Evolutionary conservation across 192 early-diverging fungal species (phyloP).

Genomic region (Gonapodya sp.): DNA sequence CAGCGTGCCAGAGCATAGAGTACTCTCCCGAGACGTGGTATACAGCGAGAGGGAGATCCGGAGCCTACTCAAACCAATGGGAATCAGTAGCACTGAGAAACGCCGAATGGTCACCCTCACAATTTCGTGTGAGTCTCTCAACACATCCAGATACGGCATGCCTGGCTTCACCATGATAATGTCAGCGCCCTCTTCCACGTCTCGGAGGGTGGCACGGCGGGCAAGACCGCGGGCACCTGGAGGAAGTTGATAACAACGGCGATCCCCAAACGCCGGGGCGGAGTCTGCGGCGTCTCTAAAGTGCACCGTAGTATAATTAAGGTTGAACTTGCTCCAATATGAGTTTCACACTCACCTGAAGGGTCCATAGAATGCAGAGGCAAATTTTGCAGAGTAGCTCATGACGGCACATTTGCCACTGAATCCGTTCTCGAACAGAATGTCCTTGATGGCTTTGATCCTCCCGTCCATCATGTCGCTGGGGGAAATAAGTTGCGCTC

Average conservation of each 20-base stretch:
- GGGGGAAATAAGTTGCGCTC: constrained; percentile 83
- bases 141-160: constrained; percentile 87
- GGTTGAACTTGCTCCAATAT: not conserved
- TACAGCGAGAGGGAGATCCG: constrained; percentile 86
- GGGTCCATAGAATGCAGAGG: constrained; percentile 89
- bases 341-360: constrained; percentile 50
- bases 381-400: constrained; percentile 97
- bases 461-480: constrained; percentile 99
- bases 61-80: constrained; percentile 20
- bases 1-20: constrained; percentile 66
- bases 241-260: constrained; percentile 92
- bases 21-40: constrained; percentile 85
- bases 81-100: not conserved
- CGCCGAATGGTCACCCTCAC: not conserved
- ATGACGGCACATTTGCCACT: constrained; percentile 72
- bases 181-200: constrained; percentile 90
- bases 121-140: constrained; percentile 70
- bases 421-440: constrained; percentile 53
- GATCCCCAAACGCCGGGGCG: constrained; percentile 82
- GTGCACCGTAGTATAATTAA: not conserved
- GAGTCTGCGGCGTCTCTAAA: constrained; percentile 78
- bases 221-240: constrained; percentile 80
- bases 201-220: constrained; percentile 71
- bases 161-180: constrained; percentile 98
- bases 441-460: constrained; percentile 85